Base-by-base conservation (phyloP, 1,284 basidiomycete genomes). In the Singerocomus inundabilis region DNA sequence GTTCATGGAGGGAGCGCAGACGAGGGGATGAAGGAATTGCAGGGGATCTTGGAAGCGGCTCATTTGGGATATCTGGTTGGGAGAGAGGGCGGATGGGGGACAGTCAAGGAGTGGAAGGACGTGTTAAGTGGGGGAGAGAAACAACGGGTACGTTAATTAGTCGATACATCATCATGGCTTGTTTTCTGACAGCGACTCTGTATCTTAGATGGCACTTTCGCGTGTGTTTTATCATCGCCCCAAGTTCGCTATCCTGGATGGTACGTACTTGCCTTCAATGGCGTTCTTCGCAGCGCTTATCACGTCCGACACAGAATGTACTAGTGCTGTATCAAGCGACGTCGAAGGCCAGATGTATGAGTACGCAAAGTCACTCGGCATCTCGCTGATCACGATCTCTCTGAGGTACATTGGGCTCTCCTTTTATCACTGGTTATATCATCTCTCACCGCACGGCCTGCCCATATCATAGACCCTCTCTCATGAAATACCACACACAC, bases 321-420 rank as follows among this genome's bases (percentile, higher is more conserved):
- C 95, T 5, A 93, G 90, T 55, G 96, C 96, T 1, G 94, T 99
- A 6, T 97, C 93, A 9, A 93, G 91, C 49, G 96, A 98, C 63
- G 93, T 98, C 18, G 95, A 98, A 67, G 94, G 94, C 0, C 76
- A 87, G 53, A 95, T 99, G 92, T 98, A 98, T 72, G 89, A 96
- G 64, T 85, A 92, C 58, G 90, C 91, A 32, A 98, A 98, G 70
- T 79, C 84, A n/a, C 72, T 93, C 12, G 93, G 89, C 3, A 95
- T 98, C 62, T 97, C 95, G 0, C 78, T 99, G 40, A 89, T 98
- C 57, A 96, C 93, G 6, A 92, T 96, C 44, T 94, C 93, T 1
- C 74, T 91, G 37, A 81, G 85, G 82, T 85, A 57, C 3, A 75
- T 64, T 11, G 15, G 12, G 3, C 3, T 13, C 10, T 6, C 2